phyloP scores from a whole-genome alignment of 2,329 filamentous ascomycete species.

The Pestalotiopsis sp. region DNA sequence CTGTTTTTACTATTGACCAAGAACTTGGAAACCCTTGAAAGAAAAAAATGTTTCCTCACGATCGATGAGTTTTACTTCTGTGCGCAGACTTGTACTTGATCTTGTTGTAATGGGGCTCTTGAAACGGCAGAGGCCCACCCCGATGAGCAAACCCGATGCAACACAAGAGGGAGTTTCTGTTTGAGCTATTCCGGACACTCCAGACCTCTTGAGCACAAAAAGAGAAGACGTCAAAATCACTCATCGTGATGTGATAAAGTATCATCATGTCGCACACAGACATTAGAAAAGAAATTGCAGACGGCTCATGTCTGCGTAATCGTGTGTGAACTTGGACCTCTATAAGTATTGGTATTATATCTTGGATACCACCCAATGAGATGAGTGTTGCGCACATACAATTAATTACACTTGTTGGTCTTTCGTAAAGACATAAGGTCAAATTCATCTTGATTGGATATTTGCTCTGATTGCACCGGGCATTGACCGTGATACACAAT shows the following conservation, averaged over 20 bases:
- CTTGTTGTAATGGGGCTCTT: not conserved
- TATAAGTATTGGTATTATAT: not conserved
- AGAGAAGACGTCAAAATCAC: not conserved
- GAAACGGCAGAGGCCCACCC: not conserved
- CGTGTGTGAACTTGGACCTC: not conserved
- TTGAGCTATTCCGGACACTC: not conserved
- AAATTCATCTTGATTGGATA: not conserved
- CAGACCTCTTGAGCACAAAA: not conserved
- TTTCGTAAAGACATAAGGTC: not conserved
- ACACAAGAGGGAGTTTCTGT: not conserved
- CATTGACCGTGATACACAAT: too few species aligned
- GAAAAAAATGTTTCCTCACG: not conserved
- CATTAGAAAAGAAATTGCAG: not conserved
- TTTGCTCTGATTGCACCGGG: too few species aligned
- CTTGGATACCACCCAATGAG: not conserved
- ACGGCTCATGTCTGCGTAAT: not conserved
- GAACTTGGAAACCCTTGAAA: not conserved
- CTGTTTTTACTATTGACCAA: not conserved
- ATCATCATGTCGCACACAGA: not conserved
- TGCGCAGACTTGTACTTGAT: not conserved
- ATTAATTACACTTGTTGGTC: not conserved
- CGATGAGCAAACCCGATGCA: not conserved
- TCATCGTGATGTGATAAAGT: not conserved
- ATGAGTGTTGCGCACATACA: not conserved
- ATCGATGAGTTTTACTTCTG: not conserved